A percentile compares a stretch with the other conserved stretches of the same genome.
phyloP scores from a whole-genome alignment of 2,329 filamentous ascomycete genomes.

The Rhynchosporium graminicola region DNA sequence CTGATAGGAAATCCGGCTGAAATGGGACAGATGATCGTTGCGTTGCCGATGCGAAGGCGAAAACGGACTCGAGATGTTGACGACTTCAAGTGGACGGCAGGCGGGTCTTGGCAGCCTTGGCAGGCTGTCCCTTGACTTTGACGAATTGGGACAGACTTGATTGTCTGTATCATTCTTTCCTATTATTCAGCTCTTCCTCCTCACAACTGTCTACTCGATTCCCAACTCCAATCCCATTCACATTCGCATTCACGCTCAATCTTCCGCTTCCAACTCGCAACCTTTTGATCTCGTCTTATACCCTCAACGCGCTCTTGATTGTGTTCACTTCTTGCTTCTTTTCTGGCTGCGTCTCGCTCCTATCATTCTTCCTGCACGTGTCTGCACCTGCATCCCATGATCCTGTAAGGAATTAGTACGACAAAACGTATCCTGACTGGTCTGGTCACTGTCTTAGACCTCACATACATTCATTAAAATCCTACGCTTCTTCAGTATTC shows the following conservation, averaged over 20 bases:
- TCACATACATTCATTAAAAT: slow-evolving; percentile 3
- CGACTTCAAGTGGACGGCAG: not conserved
- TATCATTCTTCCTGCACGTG: slow-evolving; percentile 15
- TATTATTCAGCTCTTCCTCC: not conserved
- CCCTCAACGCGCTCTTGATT: not conserved
- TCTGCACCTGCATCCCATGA: slow-evolving; percentile 2
- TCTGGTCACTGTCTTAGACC: not conserved
- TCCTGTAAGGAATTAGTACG: not conserved
- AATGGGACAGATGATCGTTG: slow-evolving; percentile 1
- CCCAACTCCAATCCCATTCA: not conserved
- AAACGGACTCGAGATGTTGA: not conserved
- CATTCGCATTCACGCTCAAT: not conserved
- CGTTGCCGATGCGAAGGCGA: slow-evolving; percentile 9
- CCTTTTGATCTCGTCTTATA: not conserved
- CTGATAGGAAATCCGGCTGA: slow-evolving; percentile 7
- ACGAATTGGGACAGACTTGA: not conserved
- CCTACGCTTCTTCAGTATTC: not conserved
- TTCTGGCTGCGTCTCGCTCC: not conserved
- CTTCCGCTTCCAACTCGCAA: not conserved
- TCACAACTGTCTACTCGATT: not conserved
- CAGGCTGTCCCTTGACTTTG: not conserved
- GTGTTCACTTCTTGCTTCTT: slow-evolving; percentile 1
- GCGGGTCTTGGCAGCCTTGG: not conserved
- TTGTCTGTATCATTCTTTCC: not conserved
- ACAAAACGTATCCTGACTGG: not conserved